Evolutionary conservation across 202 grass and related monocot species (phyloP).

Genomic region (Dendrocalamus latiflorus): DNA sequence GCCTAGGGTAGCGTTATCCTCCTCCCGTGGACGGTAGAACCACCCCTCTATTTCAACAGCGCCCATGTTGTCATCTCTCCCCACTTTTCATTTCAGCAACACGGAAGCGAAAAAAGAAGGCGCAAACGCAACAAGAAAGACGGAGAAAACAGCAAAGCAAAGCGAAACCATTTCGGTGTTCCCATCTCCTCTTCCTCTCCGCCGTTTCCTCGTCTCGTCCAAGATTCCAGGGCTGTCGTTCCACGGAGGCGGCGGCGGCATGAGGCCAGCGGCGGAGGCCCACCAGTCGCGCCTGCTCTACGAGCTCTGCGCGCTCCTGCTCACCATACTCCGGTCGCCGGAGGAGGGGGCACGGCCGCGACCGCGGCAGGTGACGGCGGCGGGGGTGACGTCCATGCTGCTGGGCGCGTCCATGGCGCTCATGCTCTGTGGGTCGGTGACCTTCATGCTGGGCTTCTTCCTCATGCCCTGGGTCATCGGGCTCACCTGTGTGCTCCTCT

Average conservation of each 20-base stretch:
- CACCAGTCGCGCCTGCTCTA: constrained; percentile 55
- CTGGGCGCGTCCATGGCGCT: constrained; percentile 72
- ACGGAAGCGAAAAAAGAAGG: neutral
- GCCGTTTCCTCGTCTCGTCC: neutral
- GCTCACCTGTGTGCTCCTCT: constrained; percentile 62
- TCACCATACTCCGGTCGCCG: constrained; percentile 40
- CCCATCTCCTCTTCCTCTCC: neutral
- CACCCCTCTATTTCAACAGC: constrained; percentile 23
- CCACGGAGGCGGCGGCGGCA: neutral
- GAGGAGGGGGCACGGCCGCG: constrained; percentile 5
- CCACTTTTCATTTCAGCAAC: neutral
- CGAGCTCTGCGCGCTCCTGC: constrained; percentile 63
- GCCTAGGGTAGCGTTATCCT: neutral
- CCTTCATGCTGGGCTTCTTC: constrained; percentile 91
- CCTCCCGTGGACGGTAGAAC: constrained; percentile 8
- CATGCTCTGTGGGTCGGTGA: constrained; percentile 79
- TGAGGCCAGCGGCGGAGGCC: constrained; percentile 32
- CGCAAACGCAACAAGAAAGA: neutral
- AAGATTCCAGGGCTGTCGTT: neutral
- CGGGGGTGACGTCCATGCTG: constrained; percentile 60
- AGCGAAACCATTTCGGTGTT: neutral
- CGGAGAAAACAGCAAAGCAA: neutral
- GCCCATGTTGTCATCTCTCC: neutral
- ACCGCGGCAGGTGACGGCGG: constrained; percentile 49
- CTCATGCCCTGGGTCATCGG: constrained; percentile 89